These are phyloP conservation scores for Candida hispaniensis DNA, from an alignment of 805 yeast genomes.

Conservation along the genomic window DNA sequence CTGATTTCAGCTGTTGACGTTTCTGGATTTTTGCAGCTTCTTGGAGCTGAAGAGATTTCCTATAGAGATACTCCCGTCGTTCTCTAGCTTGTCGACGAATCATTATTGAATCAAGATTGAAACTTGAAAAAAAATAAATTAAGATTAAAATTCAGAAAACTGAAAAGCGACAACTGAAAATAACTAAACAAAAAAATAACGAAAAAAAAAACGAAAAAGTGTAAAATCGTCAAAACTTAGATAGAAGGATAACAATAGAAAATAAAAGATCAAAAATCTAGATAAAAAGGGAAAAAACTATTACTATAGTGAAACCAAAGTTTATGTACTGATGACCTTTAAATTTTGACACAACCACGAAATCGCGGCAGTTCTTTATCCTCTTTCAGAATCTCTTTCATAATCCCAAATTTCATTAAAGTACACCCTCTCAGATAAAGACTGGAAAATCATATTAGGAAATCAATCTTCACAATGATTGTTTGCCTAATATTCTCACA, in stretches of 20 bases:
- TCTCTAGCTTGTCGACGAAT: conserved; percentile 92
- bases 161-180: neutral
- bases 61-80: conserved; percentile 83
- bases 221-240: neutral
- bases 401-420: too few relatives aligned
- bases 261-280: neutral
- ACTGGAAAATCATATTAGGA: too few relatives aligned
- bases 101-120: conserved; percentile 27
- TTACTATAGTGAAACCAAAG: too few relatives aligned
- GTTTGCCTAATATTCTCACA: too few relatives aligned
- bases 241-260: neutral
- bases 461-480: too few relatives aligned
- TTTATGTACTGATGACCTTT: too few relatives aligned
- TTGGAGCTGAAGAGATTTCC: conserved; percentile 80
- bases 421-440: too few relatives aligned
- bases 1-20: conserved; percentile 74
- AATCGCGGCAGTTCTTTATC: too few relatives aligned
- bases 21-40: conserved; percentile 79
- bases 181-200: neutral
- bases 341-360: too few relatives aligned
- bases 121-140: conserved; percentile 1
- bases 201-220: neutral
- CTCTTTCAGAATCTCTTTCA: too few relatives aligned
- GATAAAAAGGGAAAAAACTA: too few relatives aligned
- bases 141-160: neutral